Evolutionary conservation across 495 filamentous ascomycete genomes (phyloP).

Genomic region (Annulohypoxylon maeteangense): DNA sequence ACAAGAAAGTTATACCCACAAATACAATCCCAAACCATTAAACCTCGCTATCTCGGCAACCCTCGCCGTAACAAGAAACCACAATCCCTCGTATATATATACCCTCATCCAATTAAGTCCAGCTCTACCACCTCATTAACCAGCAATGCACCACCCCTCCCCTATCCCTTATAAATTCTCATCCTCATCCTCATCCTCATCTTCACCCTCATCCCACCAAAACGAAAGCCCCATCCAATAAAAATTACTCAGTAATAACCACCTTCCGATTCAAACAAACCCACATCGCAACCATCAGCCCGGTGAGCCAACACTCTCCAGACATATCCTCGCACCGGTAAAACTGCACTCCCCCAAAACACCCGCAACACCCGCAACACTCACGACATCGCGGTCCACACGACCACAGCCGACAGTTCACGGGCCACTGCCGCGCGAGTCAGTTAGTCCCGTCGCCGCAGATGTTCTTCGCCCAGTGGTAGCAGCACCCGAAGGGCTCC

Average conservation of each 20-base stretch:
- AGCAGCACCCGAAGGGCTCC: conserved; percentile 25
- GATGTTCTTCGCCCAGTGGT: conserved; percentile 16
- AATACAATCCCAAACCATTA: background rate
- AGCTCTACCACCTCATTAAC: background rate
- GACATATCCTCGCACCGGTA: too few relatives aligned
- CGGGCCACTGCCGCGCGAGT: background rate
- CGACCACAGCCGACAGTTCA: background rate
- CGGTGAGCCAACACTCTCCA: too few relatives aligned
- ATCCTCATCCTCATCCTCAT: too few relatives aligned
- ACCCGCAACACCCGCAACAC: background rate
- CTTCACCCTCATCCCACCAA: too few relatives aligned
- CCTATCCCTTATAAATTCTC: too few relatives aligned
- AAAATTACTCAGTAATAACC: background rate
- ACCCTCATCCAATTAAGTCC: background rate
- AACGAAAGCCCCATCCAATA: too few relatives aligned
- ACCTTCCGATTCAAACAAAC: background rate
- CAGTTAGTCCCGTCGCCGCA: conserved; percentile 5
- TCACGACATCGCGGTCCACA: background rate
- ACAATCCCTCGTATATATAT: background rate
- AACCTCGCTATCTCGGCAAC: background rate
- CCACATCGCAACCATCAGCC: too few relatives aligned
- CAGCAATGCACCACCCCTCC: background rate
- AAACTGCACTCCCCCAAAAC: background rate
- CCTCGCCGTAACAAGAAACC: background rate
- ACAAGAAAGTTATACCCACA: background rate